Percentiles rank a stretch among this genome's conserved stretches.
Conservation (phyloP, 495 filamentous ascomycete species). For the Neurospora sp. region DNA sequence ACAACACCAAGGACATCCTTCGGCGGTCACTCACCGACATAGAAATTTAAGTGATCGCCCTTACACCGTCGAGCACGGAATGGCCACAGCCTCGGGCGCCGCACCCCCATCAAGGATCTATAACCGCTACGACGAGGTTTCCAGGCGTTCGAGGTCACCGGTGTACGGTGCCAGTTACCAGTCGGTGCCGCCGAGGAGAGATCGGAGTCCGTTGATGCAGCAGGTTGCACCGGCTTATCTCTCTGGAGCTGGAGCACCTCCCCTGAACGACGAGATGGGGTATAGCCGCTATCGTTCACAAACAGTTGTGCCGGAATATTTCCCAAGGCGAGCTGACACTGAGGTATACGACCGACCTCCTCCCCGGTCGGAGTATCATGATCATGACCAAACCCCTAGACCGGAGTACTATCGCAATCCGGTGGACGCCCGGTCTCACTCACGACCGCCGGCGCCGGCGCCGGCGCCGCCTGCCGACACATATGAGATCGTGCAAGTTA, state of each 20-base stretch:
- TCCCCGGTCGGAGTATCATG: conserved; percentile 3
- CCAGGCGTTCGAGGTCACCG: neutral
- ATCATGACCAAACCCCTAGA: conserved; percentile 11
- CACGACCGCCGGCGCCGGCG: conserved; percentile 1
- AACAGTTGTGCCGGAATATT: conserved; percentile 1
- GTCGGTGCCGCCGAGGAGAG: neutral
- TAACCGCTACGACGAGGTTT: neutral
- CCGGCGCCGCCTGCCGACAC: conserved; percentile 18
- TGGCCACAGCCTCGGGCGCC: neutral
- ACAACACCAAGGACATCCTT: neutral
- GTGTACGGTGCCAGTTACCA: conserved; percentile 2
- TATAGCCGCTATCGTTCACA: neutral
- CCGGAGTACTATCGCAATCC: conserved; percentile 27
- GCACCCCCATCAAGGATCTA: conserved; percentile 3
- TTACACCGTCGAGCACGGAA: neutral
- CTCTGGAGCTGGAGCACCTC: neutral
- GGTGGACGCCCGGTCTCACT: conserved; percentile 17
- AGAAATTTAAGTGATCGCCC: neutral
- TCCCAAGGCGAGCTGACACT: conserved; percentile 4
- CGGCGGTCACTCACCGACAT: neutral
- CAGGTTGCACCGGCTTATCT: conserved; percentile 1
- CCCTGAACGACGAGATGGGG: neutral
- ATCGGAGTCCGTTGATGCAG: neutral
- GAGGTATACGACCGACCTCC: conserved; percentile 7
- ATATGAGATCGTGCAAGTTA: conserved; percentile 36